These are phyloP conservation scores for Xylaria curta DNA, from an alignment of 495 filamentous ascomycete genomes.

Conservation along the genomic window DNA sequence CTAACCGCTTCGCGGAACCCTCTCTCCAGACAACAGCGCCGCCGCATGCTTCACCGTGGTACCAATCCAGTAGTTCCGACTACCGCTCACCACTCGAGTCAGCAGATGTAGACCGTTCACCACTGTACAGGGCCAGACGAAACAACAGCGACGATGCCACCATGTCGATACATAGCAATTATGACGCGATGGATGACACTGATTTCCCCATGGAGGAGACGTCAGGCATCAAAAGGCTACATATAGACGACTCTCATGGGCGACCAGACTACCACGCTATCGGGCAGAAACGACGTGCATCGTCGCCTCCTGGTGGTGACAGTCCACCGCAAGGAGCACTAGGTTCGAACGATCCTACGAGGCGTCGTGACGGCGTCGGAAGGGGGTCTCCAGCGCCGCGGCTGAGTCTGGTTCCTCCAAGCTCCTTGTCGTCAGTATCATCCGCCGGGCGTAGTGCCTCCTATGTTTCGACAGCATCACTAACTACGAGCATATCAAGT, in stretches of 20 bases:
- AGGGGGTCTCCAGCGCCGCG: slow-evolving; percentile 64
- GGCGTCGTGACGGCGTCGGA: slow-evolving; percentile 68
- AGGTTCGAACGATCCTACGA: slow-evolving; percentile 69
- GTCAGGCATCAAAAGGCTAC: slow-evolving; percentile 60
- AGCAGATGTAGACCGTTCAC: slow-evolving; percentile 57
- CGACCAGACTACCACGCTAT: slow-evolving; percentile 43
- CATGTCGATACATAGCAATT: slow-evolving; percentile 49
- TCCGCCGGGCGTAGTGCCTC: slow-evolving; percentile 76
- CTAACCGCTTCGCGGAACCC: slow-evolving; percentile 52
- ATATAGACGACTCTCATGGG: slow-evolving; percentile 60
- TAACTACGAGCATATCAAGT: slow-evolving; percentile 74
- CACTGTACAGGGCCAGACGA: slow-evolving; percentile 66
- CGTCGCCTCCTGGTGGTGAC: slow-evolving; percentile 79
- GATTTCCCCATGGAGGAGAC: slow-evolving; percentile 74
- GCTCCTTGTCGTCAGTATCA: slow-evolving; percentile 76
- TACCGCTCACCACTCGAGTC: slow-evolving; percentile 59
- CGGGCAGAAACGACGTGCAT: slow-evolving; percentile 79
- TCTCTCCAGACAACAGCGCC: slow-evolving; percentile 54
- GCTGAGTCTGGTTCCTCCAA: slow-evolving; percentile 64
- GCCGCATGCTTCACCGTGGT: slow-evolving; percentile 55
- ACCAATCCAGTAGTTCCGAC: slow-evolving; percentile 52
- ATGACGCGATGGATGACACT: slow-evolving; percentile 63
- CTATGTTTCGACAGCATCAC: slow-evolving; percentile 72
- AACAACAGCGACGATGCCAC: slow-evolving; percentile 55
- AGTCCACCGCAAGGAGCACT: slow-evolving; percentile 60